These are phyloP conservation scores for Tripidium arundinaceum DNA, from an alignment of 202 grass and related monocot species.

Conservation along the genomic window DNA sequence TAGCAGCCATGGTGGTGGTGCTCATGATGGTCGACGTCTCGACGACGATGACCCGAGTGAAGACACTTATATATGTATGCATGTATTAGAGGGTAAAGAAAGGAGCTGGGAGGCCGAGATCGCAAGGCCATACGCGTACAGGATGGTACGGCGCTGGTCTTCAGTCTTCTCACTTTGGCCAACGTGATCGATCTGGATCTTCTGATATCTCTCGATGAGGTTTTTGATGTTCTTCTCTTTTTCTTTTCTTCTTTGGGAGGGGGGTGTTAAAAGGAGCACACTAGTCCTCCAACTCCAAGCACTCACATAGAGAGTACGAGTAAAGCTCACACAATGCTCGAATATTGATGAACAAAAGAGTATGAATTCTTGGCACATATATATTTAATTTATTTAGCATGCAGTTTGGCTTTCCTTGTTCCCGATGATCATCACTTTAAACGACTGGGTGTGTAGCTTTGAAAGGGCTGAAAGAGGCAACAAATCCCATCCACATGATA, in stretches of 20 bases:
- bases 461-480: background rate
- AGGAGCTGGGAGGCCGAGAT: background rate
- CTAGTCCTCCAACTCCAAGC: constrained; percentile 43
- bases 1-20: constrained; percentile 21
- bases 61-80: constrained; percentile 41
- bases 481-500: background rate
- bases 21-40: constrained; percentile 35
- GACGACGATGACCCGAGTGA: constrained; percentile 10
- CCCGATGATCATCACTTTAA: constrained; percentile 26
- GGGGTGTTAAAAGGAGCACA: constrained; percentile 63
- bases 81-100: constrained; percentile 10
- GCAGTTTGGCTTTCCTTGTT: constrained; percentile 25
- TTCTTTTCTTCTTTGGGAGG: background rate
- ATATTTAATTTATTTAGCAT: background rate
- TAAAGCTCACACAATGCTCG: constrained; percentile 45
- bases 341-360: constrained; percentile 25
- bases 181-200: constrained; percentile 29
- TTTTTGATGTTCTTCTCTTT: constrained; percentile 34
- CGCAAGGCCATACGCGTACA: background rate
- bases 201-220: constrained; percentile 20
- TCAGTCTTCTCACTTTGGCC: constrained; percentile 28
- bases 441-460: background rate
- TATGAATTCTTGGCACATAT: constrained; percentile 6
- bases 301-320: constrained; percentile 30
- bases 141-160: background rate